phyloP scores from a whole-genome alignment of 805 yeast genomes.

The Metschnikowia picachoensis region DNA sequence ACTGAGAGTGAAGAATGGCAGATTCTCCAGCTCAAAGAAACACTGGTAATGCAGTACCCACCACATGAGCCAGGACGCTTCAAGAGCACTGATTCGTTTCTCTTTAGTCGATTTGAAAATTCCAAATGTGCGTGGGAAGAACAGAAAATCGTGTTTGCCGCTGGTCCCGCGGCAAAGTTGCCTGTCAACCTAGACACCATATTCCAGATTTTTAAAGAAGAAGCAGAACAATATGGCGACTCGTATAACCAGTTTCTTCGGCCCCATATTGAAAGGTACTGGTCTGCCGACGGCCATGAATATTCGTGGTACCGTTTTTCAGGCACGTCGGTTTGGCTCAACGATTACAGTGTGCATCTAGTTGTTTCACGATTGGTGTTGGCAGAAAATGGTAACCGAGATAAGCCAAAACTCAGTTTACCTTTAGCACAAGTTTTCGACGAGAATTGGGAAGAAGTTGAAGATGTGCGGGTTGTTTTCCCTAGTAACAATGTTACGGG shows the following conservation, averaged over 20 bases:
- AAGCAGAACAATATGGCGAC: slow-evolving; percentile 6
- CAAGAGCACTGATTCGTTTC: not conserved
- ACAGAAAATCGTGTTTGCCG: not conserved
- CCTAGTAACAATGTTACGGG: slow-evolving; percentile 17
- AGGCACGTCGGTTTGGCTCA: slow-evolving; percentile 24
- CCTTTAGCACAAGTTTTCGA: slow-evolving; percentile 20
- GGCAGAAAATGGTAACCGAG: slow-evolving; percentile 10
- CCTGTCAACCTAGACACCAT: slow-evolving; percentile 5
- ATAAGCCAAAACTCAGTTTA: slow-evolving; percentile 14
- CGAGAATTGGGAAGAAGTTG: slow-evolving; percentile 21
- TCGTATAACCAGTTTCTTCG: slow-evolving; percentile 7
- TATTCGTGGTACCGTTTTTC: slow-evolving; percentile 19
- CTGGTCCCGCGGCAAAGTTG: not conserved
- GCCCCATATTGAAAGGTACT: slow-evolving; percentile 2
- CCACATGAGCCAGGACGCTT: slow-evolving; percentile 2
- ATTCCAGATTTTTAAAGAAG: slow-evolving; percentile 5
- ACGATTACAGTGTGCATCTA: slow-evolving; percentile 18
- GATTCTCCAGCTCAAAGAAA: not conserved
- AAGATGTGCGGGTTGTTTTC: slow-evolving; percentile 20
- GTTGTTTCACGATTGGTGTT: slow-evolving; percentile 20
- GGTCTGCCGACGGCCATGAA: not conserved
- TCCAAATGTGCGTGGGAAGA: not conserved
- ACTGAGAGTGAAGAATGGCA: slow-evolving; percentile 6
- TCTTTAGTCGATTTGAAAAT: not conserved
- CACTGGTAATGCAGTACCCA: not conserved